A percentile compares a stretch with the other conserved stretches of the same genome.
Conservation (phyloP, 352 stramenopile genomes). For the Pythium dissotocum region DNA sequence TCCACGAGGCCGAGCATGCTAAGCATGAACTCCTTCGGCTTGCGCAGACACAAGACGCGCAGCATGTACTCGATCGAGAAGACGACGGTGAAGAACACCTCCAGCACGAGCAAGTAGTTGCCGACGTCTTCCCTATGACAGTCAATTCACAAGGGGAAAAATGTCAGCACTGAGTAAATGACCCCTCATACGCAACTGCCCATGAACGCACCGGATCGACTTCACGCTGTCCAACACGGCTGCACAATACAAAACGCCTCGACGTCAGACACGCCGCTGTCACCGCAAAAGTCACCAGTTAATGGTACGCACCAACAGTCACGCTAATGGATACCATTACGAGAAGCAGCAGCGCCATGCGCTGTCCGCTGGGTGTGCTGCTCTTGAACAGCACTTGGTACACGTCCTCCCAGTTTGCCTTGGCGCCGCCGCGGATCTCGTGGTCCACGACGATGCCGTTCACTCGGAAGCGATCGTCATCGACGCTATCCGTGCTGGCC, state of each 20-base stretch:
- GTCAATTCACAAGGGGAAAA: not conserved
- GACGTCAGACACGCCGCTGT: too few relatives aligned
- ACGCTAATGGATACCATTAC: slow-evolving; percentile 73
- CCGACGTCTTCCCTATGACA: slow-evolving; percentile 50
- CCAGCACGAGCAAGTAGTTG: slow-evolving; percentile 61
- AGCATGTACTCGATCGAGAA: slow-evolving; percentile 81
- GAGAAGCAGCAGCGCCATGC: slow-evolving; percentile 63
- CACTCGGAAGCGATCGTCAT: slow-evolving; percentile 66
- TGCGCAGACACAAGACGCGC: slow-evolving; percentile 61
- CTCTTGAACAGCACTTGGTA: slow-evolving; percentile 78
- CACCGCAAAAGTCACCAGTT: not conserved
- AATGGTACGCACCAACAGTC: slow-evolving; percentile 36
- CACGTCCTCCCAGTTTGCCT: slow-evolving; percentile 62
- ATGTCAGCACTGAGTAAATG: not conserved
- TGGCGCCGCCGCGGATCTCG: slow-evolving; percentile 66
- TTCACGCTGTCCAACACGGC: slow-evolving; percentile 73
- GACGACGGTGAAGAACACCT: slow-evolving; percentile 78
- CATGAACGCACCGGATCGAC: slow-evolving; percentile 48
- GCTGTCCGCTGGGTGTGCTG: slow-evolving; percentile 66
- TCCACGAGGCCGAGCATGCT: slow-evolving; percentile 79
- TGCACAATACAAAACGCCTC: slow-evolving; percentile 9
- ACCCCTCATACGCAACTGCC: not conserved
- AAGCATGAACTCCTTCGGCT: slow-evolving; percentile 59
- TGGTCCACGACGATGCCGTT: slow-evolving; percentile 75
- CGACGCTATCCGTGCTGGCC: slow-evolving; percentile 27